Evolutionary conservation across 805 yeast species (phyloP).

Genomic region (Schizosaccharomyces octosporus): DNA sequence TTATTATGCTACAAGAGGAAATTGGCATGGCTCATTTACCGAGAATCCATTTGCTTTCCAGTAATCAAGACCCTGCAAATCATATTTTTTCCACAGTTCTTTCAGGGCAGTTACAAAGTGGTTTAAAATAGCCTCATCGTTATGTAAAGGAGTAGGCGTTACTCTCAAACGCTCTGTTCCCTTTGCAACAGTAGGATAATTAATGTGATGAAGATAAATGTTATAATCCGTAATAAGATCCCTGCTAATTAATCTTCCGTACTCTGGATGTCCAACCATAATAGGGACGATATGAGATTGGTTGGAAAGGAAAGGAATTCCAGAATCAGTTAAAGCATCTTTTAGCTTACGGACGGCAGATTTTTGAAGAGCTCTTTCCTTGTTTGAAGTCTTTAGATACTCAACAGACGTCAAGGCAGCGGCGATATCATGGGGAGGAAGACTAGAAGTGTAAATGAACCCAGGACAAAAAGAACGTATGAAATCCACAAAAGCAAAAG

Average conservation of each 20-base stretch:
- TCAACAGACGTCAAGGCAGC: slow-evolving; percentile 76
- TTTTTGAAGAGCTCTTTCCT: slow-evolving; percentile 67
- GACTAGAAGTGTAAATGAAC: slow-evolving; percentile 82
- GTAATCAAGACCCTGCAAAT: neutral
- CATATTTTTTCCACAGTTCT: neutral
- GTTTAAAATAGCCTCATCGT: neutral
- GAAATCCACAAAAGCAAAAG: slow-evolving; percentile 69
- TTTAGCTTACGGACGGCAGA: slow-evolving; percentile 66
- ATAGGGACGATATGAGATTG: slow-evolving; percentile 95
- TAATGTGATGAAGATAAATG: slow-evolving; percentile 92
- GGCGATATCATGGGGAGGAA: slow-evolving; percentile 93
- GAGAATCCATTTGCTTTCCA: neutral
- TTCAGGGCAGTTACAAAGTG: neutral
- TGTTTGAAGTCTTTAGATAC: slow-evolving; percentile 50
- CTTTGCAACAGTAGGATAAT: slow-evolving; percentile 90
- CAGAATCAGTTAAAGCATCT: slow-evolving; percentile 35
- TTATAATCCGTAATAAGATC: slow-evolving; percentile 56
- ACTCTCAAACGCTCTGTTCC: slow-evolving; percentile 90
- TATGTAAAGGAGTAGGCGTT: slow-evolving; percentile 95
- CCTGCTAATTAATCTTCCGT: slow-evolving; percentile 80
- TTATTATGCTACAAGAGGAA: too few species aligned
- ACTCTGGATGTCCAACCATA: slow-evolving; percentile 77
- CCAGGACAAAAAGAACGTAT: slow-evolving; percentile 91
- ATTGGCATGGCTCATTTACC: neutral
- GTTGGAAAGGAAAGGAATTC: slow-evolving; percentile 89